These are phyloP conservation scores for Trapa bicornis DNA, from an alignment of 345 rosid genomes.

Conservation along the genomic window DNA sequence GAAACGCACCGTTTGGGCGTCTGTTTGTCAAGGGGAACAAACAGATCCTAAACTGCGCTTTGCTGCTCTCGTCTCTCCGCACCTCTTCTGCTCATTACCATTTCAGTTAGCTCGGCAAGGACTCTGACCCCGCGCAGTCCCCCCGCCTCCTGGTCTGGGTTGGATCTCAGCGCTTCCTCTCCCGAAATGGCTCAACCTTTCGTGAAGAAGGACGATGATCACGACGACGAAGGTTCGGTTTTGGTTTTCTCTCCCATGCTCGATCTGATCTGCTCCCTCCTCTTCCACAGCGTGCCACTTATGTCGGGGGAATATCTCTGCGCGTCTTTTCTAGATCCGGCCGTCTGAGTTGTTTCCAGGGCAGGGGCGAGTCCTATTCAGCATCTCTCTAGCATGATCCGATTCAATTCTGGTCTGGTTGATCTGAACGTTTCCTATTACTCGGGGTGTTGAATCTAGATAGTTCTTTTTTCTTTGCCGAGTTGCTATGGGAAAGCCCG, in stretches of 20 bases:
- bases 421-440: not conserved
- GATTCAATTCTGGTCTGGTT: not conserved
- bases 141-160: slow-evolving; percentile 7
- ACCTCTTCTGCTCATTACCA: not conserved
- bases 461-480: not conserved
- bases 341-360: too few relatives aligned
- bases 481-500: not conserved
- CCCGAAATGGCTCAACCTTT: slow-evolving; percentile 81
- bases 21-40: too few relatives aligned
- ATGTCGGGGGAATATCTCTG: not conserved
- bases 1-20: not conserved
- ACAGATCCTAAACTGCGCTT: too few relatives aligned
- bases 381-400: not conserved
- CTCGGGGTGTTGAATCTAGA: not conserved
- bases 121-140: not conserved
- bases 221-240: slow-evolving; percentile 79
- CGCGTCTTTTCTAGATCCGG: not conserved
- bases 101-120: not conserved
- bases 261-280: not conserved
- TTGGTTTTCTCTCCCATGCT: slow-evolving; percentile 1
- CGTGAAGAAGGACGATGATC: slow-evolving; percentile 95
- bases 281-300: not conserved
- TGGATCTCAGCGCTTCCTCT: slow-evolving; percentile 2
- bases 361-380: too few relatives aligned
- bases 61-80: not conserved